Evolutionary conservation across 495 filamentous ascomycete genomes (phyloP), one percentile per base, ranked within the genome.

Genomic region (Neurospora sp.): DNA sequence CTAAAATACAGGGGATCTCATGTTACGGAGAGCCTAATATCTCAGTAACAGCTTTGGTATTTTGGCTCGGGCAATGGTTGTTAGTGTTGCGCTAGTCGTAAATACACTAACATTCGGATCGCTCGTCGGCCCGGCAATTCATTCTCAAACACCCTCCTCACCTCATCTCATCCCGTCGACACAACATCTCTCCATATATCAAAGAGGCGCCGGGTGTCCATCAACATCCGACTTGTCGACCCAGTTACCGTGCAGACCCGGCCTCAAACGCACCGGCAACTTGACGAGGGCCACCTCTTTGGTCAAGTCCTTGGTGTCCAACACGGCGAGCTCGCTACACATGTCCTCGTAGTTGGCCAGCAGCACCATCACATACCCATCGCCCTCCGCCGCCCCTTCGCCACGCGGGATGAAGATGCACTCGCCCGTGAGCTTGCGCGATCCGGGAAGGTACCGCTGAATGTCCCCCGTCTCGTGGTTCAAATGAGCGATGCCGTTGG

Each of bases 351-450:
- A 75, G 76, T 86, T 85, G 71, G 87, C 88, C 72, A 87, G 77
- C 37, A 88, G 78, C 23, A 81, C 84, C 37, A 86, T 78, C 5
- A 88, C 72, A 75, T 86, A 88, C 11, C 87, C 86, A 73, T 88
- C 86, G 3, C 85, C 86, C 73, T 88, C 86, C 14, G n/a, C 71
- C 1, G 66, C 74, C 3, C 77, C 77, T 20, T 79, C 79, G 3
- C 74, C 42, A 46, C 79, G 78, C 0, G 86, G 87, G 49, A 88
- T 84, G 69, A 88, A 88, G 2, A 86, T 81, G 0, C 86, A 86
- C 74, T 88, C 86, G 73, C 88, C 86, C 72, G 86, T 83, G 35
- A 84, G 80, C 60, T 81, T 80, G 11, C 79, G 83, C 38, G 79
- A 78, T 0, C 84, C 83, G 14, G 83, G 81, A 72, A 82, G 85